Conservation (phyloP, 768 basidiomycete genomes). For the Rhizopogon vulgaris region DNA sequence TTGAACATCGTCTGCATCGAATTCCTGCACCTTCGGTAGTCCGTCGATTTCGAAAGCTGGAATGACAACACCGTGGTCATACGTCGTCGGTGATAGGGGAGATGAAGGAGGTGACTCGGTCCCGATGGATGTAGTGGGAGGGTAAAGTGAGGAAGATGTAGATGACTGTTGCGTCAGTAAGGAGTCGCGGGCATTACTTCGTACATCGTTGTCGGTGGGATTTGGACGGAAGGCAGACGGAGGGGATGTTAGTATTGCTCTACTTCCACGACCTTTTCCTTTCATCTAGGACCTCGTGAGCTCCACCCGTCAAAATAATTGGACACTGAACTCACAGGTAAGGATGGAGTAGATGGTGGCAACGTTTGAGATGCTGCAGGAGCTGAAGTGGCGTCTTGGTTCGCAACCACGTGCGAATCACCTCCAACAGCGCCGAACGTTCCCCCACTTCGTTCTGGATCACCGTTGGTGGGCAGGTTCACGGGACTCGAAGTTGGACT, state of each 20-base stretch:
- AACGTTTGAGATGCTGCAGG: background rate
- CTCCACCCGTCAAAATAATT: background rate
- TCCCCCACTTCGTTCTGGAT: slow-evolving; percentile 19
- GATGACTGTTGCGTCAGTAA: slow-evolving; percentile 57
- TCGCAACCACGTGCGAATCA: slow-evolving; percentile 2
- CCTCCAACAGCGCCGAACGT: slow-evolving; percentile 18
- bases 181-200: slow-evolving; percentile 53
- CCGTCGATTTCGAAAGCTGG: slow-evolving; percentile 45
- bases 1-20: slow-evolving; percentile 73
- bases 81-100: slow-evolving; percentile 48
- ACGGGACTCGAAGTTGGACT: slow-evolving; percentile 6
- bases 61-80: slow-evolving; percentile 35
- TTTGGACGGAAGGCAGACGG: slow-evolving; percentile 27
- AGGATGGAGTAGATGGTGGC: background rate
- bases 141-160: slow-evolving; percentile 74
- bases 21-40: slow-evolving; percentile 40
- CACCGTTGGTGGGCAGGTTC: slow-evolving; percentile 7
- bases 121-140: slow-evolving; percentile 61
- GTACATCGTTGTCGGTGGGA: slow-evolving; percentile 25
- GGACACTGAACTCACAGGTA: background rate
- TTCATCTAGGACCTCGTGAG: slow-evolving; percentile 23
- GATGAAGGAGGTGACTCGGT: slow-evolving; percentile 56
- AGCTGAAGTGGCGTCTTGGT: slow-evolving; percentile 7
- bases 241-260: slow-evolving; percentile 29
- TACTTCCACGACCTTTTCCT: slow-evolving; percentile 27